Percentiles rank a stretch among this genome's conserved stretches.
Conservation (phyloP, 2,329 filamentous ascomycete genomes). For the Clarireedia sp. region DNA sequence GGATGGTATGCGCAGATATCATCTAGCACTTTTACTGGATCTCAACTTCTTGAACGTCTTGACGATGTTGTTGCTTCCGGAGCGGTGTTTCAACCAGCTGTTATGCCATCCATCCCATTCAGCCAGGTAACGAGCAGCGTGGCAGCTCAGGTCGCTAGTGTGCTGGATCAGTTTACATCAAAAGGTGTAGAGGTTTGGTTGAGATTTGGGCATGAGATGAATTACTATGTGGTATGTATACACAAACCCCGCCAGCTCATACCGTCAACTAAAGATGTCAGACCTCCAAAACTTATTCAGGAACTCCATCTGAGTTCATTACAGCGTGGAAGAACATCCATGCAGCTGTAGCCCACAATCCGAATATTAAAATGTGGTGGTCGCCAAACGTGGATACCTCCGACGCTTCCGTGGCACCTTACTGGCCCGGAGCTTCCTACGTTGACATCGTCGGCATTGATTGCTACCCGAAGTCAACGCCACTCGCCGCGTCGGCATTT, state of each 20-base stretch:
- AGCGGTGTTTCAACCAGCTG: slow-evolving; percentile 8
- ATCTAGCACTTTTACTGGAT: background rate
- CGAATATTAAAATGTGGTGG: slow-evolving; percentile 9
- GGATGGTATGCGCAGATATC: slow-evolving; percentile 9
- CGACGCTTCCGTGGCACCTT: background rate
- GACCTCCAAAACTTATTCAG: slow-evolving; percentile 2
- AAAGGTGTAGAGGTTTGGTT: slow-evolving; percentile 10
- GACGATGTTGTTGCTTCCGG: slow-evolving; percentile 9
- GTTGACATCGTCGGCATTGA: slow-evolving; percentile 10
- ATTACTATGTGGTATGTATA: slow-evolving; percentile 10
- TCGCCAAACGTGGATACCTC: slow-evolving; percentile 1
- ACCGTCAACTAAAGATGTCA: background rate
- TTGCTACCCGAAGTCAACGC: slow-evolving; percentile 1
- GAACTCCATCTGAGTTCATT: slow-evolving; percentile 5
- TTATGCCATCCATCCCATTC: slow-evolving; percentile 11
- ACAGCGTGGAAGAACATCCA: slow-evolving; percentile 9
- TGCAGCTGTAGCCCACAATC: background rate
- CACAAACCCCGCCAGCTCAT: background rate
- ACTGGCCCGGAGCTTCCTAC: slow-evolving; percentile 6
- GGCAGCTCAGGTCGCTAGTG: slow-evolving; percentile 3
- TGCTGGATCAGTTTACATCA: slow-evolving; percentile 6
- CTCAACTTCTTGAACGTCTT: slow-evolving; percentile 4
- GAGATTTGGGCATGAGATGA: slow-evolving; percentile 13
- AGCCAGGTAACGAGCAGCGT: slow-evolving; percentile 2
- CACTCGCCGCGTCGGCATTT: background rate